Evolutionary conservation across 2,329 filamentous ascomycete genomes (phyloP).

Genomic region (Paramyrothecium sp.): DNA sequence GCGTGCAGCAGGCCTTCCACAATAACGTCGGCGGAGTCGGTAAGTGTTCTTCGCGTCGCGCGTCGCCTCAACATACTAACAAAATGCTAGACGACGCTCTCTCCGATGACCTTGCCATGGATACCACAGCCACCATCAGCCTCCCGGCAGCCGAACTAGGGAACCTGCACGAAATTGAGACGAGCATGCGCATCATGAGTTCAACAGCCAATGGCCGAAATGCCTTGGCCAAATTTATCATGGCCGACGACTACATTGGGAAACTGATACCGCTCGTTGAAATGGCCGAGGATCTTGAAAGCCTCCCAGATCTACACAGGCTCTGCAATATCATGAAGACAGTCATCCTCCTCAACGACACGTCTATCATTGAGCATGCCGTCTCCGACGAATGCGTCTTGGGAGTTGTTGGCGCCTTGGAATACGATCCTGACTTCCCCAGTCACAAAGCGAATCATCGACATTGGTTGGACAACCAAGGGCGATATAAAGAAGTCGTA

Average conservation of each 20-base stretch:
- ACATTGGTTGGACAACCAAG: conserved; percentile 84
- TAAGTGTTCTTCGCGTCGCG: conserved; percentile 32
- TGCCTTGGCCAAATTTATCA: conserved; percentile 81
- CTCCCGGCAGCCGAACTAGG: conserved; percentile 79
- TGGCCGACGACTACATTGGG: conserved; percentile 80
- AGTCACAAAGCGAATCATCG: conserved; percentile 97
- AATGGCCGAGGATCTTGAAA: conserved; percentile 89
- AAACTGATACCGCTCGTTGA: conserved; percentile 85
- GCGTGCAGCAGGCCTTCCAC: conserved; percentile 73
- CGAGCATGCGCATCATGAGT: conserved; percentile 77
- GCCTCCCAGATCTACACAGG: conserved; percentile 79
- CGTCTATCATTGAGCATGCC: conserved; percentile 87
- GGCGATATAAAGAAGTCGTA: conserved; percentile 94
- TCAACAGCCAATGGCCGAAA: conserved; percentile 75
- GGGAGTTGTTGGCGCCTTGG: conserved; percentile 90
- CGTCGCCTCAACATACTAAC: conserved; percentile 21
- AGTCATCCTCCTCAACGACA: conserved; percentile 92
- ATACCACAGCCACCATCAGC: conserved; percentile 67
- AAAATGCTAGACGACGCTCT: conserved; percentile 69
- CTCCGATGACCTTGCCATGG: conserved; percentile 81
- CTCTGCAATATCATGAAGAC: conserved; percentile 98
- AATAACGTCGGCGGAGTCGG: conserved; percentile 59
- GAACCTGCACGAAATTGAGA: conserved; percentile 81
- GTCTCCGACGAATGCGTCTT: conserved; percentile 87
- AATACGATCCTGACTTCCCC: conserved; percentile 98